Evolutionary conservation across 2,329 filamentous ascomycete species (phyloP).

Genomic region (Zasmidium cellare): DNA sequence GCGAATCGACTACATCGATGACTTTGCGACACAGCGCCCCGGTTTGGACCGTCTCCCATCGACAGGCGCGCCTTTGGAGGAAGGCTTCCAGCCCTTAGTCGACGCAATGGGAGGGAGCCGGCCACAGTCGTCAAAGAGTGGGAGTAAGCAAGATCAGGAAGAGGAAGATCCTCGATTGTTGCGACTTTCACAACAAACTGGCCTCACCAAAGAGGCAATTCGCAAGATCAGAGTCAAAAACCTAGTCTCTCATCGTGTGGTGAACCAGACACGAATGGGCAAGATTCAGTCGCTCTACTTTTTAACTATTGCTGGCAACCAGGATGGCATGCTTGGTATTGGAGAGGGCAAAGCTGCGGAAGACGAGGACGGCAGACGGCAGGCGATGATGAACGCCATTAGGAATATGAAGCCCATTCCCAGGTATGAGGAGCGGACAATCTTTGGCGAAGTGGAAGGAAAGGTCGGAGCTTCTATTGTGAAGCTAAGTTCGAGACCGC

Average conservation of each 20-base stretch:
- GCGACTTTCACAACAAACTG: constrained; percentile 58
- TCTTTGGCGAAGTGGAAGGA: constrained; percentile 77
- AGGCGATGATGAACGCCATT: constrained; percentile 79
- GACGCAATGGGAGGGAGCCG: neutral
- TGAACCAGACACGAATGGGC: constrained; percentile 93
- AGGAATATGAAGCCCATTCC: constrained; percentile 90
- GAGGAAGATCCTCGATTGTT: constrained; percentile 47
- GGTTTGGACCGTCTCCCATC: constrained; percentile 64
- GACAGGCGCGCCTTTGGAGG: neutral
- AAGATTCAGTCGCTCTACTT: constrained; percentile 79
- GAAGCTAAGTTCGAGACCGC: constrained; percentile 76
- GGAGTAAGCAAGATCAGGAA: constrained; percentile 17
- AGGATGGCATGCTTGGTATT: constrained; percentile 79
- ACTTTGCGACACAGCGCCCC: constrained; percentile 75
- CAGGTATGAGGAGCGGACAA: constrained; percentile 88
- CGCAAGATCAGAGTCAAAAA: constrained; percentile 64
- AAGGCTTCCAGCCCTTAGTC: neutral
- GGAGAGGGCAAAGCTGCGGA: constrained; percentile 89
- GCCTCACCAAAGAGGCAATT: constrained; percentile 52
- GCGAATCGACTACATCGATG: constrained; percentile 74
- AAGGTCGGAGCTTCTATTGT: constrained; percentile 90
- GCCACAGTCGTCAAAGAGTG: constrained; percentile 35
- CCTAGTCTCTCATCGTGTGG: constrained; percentile 71
- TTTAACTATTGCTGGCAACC: constrained; percentile 82
- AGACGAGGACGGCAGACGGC: constrained; percentile 62